A percentile compares a stretch with the other conserved stretches of the same genome.
phyloP scores from a whole-genome alignment of 345 rosid species.

The Ceriops tagal region DNA sequence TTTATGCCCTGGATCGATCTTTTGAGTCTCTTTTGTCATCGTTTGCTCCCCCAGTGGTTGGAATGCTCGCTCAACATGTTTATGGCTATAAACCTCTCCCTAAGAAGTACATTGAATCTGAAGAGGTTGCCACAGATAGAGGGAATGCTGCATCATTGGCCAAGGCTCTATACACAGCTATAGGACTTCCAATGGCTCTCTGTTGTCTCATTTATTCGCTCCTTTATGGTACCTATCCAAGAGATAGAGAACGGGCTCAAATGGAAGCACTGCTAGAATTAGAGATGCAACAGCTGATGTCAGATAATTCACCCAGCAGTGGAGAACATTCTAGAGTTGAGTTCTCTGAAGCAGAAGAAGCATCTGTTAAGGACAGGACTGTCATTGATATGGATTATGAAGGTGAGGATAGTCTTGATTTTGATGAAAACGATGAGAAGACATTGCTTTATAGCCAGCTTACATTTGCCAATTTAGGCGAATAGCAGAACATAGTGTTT shows the following conservation, averaged over 20 bases:
- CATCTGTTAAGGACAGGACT: conserved; percentile 14
- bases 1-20: conserved; percentile 75
- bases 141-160: conserved; percentile 72
- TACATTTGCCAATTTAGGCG: conserved; percentile 37
- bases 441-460: conserved; percentile 31
- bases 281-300: conserved; percentile 52
- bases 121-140: conserved; percentile 61
- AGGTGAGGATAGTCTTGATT: conserved; percentile 21
- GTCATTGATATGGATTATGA: conserved; percentile 24
- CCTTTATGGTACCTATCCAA: conserved; percentile 71
- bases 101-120: conserved; percentile 36
- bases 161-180: conserved; percentile 72
- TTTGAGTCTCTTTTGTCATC: conserved; percentile 77
- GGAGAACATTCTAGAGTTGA: conserved; percentile 4
- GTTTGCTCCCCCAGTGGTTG: conserved; percentile 84
- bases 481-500: conserved; percentile 8
- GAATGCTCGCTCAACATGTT: conserved; percentile 73
- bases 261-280: conserved; percentile 75
- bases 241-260: conserved; percentile 67
- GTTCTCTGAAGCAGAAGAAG: conserved; percentile 11
- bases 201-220: conserved; percentile 77
- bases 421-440: conserved; percentile 38
- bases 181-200: conserved; percentile 69
- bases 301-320: conserved; percentile 8
- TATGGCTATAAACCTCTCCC: conserved; percentile 72